These are phyloP conservation scores for Tulasnella sp. DNA, from an alignment of 768 basidiomycete species.

Conservation along the genomic window DNA sequence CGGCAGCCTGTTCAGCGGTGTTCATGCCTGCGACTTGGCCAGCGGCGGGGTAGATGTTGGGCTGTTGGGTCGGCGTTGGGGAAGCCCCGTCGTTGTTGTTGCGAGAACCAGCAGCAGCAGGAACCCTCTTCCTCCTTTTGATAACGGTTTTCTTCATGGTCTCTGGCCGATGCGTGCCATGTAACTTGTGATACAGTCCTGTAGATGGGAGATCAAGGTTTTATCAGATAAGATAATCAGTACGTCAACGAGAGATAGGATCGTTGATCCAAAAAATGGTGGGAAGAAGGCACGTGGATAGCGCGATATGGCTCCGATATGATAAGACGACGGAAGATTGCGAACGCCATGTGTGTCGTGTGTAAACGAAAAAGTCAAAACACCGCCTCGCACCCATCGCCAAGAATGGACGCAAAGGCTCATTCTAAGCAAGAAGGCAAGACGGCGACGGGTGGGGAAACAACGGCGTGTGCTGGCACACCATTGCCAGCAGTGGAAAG, in stretches of 20 bases:
- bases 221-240: constrained; percentile 27
- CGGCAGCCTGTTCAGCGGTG: constrained; percentile 84
- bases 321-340: constrained; percentile 6
- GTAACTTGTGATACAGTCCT: constrained; percentile 98
- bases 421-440: not conserved
- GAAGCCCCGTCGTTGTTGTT: constrained; percentile 24
- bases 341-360: constrained; percentile 3
- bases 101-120: constrained; percentile 65
- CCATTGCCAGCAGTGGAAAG: constrained; percentile 12
- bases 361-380: constrained; percentile 15
- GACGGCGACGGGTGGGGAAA: constrained; percentile 1
- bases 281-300: not conserved
- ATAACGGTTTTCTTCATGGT: constrained; percentile 99
- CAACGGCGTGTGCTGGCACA: constrained; percentile 5
- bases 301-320: constrained; percentile 15
- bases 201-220: constrained; percentile 37
- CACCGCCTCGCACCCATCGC: constrained; percentile 16
- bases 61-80: constrained; percentile 29
- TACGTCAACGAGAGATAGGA: not conserved
- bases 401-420: constrained; percentile 15
- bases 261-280: not conserved
- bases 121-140: constrained; percentile 96
- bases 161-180: constrained; percentile 94
- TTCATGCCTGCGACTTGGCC: constrained; percentile 16
- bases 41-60: constrained; percentile 13